phyloP scores from a whole-genome alignment of 2,329 filamentous ascomycete genomes.

The Colletotrichum tamarilloi region DNA sequence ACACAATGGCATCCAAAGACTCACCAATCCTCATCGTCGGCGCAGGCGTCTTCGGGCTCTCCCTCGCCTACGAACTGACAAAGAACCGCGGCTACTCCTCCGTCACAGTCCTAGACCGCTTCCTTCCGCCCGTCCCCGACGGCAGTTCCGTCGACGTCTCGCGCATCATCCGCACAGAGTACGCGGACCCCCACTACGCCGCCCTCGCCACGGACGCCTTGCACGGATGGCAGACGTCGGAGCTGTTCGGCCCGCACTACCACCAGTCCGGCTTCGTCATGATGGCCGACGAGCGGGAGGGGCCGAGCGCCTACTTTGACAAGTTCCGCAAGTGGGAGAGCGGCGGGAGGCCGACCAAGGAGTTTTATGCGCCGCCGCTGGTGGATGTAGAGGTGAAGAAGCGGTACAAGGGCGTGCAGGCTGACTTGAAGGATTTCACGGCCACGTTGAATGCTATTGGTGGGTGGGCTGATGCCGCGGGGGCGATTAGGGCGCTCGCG shows the following conservation, averaged over 20 bases:
- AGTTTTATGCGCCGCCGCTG: slow-evolving; percentile 35
- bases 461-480: slow-evolving; percentile 47
- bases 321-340: slow-evolving; percentile 8
- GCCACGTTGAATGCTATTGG: slow-evolving; percentile 41
- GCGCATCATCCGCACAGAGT: slow-evolving; percentile 63
- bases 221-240: slow-evolving; percentile 39
- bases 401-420: slow-evolving; percentile 18
- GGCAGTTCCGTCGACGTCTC: slow-evolving; percentile 55
- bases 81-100: slow-evolving; percentile 42
- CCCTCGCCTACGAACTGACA: slow-evolving; percentile 42
- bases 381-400: slow-evolving; percentile 45
- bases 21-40: slow-evolving; percentile 44
- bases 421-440: slow-evolving; percentile 23
- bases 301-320: slow-evolving; percentile 27
- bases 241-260: slow-evolving; percentile 43
- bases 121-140: slow-evolving; percentile 48
- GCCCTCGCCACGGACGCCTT: slow-evolving; percentile 49
- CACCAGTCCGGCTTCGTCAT: slow-evolving; percentile 47
- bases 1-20: slow-evolving; percentile 13
- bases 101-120: slow-evolving; percentile 50
- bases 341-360: neutral
- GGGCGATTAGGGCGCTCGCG: slow-evolving; percentile 41
- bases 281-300: slow-evolving; percentile 38
- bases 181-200: slow-evolving; percentile 73
- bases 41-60: slow-evolving; percentile 46